phyloP scores from a whole-genome alignment of 345 rosid species.

The Populus alba region DNA sequence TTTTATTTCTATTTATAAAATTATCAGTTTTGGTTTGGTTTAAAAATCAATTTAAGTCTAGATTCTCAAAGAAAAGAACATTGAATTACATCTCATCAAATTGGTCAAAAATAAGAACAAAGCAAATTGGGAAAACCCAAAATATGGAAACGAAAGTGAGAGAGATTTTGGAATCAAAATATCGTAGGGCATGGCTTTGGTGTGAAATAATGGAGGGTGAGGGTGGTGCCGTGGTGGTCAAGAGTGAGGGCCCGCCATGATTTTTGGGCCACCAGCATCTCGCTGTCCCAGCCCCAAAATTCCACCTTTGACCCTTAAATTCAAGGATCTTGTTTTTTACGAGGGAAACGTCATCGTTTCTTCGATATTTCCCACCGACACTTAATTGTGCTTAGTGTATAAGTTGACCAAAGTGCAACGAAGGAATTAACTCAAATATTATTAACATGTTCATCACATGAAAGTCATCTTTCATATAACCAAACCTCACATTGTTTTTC shows the following conservation, averaged over 20 bases:
- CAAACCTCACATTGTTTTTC: not conserved
- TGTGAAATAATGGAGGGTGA: not conserved
- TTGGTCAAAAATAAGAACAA: too few species aligned
- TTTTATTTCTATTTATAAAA: too few species aligned
- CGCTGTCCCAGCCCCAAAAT: not conserved
- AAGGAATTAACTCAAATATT: not conserved
- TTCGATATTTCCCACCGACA: not conserved
- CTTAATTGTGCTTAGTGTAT: not conserved
- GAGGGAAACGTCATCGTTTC: slow-evolving; percentile 8
- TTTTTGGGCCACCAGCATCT: slow-evolving; percentile 25
- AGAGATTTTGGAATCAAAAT: not conserved
- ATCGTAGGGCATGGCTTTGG: not conserved
- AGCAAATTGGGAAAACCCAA: not conserved
- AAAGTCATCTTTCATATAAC: not conserved
- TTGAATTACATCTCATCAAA: too few species aligned
- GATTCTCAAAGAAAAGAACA: too few species aligned
- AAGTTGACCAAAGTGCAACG: too few species aligned
- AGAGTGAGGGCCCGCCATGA: slow-evolving; percentile 12
- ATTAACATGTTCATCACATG: not conserved
- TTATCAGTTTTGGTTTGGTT: too few species aligned
- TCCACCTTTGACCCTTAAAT: not conserved
- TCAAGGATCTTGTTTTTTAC: not conserved
- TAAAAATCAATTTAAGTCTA: too few species aligned
- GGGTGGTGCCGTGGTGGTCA: not conserved
- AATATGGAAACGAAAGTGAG: not conserved